Base-by-base conservation (phyloP, 2,329 filamentous ascomycete species). In the Xylariaceae sp. region DNA sequence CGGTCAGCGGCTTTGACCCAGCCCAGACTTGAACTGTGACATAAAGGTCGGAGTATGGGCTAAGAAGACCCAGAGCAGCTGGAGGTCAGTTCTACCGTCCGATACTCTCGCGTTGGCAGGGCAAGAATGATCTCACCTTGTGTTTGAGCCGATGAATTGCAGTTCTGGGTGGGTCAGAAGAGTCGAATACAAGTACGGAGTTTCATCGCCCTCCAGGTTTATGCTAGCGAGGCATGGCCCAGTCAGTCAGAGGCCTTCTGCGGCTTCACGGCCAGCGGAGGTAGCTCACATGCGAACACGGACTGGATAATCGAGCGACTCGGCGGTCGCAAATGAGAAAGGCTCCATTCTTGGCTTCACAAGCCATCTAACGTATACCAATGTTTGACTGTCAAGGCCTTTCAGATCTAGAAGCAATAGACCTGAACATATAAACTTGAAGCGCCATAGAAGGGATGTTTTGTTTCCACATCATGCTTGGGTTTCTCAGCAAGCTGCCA, bases 21-120 rank as follows among this genome's bases (percentile, higher is more conserved):
- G 89, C 87, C 84, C 90, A 98, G 55, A 97, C 76, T 63, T 97
- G 92, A 7, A 83, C 85, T 1, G 89, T 96, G 34, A 94, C 82
- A 58, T 90, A 96, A 33, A 98, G 81, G 60, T 98, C 92, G 17
- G 88, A 96, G 59, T 83, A 70, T 1, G 83, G 70, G 62, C 85
- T 88, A 47, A 38, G 44, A 23, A 30, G 21, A 43, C n/a, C n/a
- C n/a, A n/a, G n/a, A n/a, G n/a, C n/a, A n/a, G n/a, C n/a, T n/a
- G n/a, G n/a, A n/a, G n/a, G n/a, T n/a, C n/a, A n/a, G n/a, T n/a
- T n/a, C n/a, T n/a, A n/a, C n/a, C n/a, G n/a, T n/a, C n/a, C n/a
- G n/a, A n/a, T n/a, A n/a, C n/a, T n/a, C n/a, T n/a, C n/a, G n/a
- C n/a, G n/a, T 29, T 36, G 14, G 28, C 13, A 8, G 18, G 14